Percentiles rank a stretch among this genome's conserved stretches.
These are phyloP conservation scores for Aeschynomene evenia DNA, from an alignment of 306 rosid genomes.

Conservation along the genomic window DNA sequence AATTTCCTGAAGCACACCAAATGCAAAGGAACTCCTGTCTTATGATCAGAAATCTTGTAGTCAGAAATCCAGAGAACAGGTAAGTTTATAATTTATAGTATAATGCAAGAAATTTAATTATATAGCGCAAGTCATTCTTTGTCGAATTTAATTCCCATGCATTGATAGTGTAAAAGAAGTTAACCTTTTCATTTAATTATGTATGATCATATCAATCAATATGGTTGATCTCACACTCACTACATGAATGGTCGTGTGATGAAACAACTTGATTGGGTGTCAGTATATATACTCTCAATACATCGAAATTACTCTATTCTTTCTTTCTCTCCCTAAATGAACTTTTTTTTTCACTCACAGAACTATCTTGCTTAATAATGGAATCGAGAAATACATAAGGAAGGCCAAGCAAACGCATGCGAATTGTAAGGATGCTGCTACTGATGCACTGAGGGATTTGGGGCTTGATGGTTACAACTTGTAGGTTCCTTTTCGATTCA, in stretches of 20 bases:
- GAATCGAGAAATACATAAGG: constrained; percentile 73
- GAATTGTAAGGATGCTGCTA: constrained; percentile 83
- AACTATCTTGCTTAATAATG: constrained; percentile 63
- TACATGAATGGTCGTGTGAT: no score
- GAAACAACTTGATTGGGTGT: no score
- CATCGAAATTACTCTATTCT: no score
- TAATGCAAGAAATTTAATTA: neutral
- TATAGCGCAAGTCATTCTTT: neutral
- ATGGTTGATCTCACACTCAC: no score
- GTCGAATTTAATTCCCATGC: no score
- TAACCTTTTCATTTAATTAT: no score
- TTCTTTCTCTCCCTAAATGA: neutral
- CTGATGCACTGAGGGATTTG: constrained; percentile 86
- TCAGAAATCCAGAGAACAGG: constrained; percentile 86
- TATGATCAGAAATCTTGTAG: constrained; percentile 91
- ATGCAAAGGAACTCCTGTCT: constrained; percentile 84
- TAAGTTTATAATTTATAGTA: constrained; percentile 21
- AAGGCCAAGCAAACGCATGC: constrained; percentile 75
- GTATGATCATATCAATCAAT: no score
- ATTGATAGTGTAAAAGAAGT: no score
- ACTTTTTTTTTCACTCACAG: constrained; percentile 48
- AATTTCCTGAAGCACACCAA: constrained; percentile 72
- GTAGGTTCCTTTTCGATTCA: constrained; percentile 33
- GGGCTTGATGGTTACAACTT: constrained; percentile 75
- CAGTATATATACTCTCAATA: no score